These are phyloP conservation scores for Arachnopeziza araneosa DNA, from an alignment of 2,329 filamentous ascomycete species.

Conservation along the genomic window DNA sequence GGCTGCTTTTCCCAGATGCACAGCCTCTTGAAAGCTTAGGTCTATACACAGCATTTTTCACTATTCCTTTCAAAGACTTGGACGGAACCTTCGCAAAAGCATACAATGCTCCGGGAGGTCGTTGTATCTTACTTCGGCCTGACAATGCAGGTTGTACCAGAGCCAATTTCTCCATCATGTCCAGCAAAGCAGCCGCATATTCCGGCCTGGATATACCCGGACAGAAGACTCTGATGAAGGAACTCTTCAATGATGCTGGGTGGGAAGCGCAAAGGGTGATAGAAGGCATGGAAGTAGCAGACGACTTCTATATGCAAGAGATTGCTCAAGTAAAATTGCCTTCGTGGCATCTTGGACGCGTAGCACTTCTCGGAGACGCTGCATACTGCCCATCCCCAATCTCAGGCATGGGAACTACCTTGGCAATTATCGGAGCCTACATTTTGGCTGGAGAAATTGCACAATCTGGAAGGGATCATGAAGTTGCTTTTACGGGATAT, in stretches of 20 bases:
- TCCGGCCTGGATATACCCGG: conserved; percentile 23
- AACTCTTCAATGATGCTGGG: conserved; percentile 40
- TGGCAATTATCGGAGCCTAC: conserved; percentile 46
- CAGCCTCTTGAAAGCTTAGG: conserved; percentile 15
- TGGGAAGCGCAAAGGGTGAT: conserved; percentile 42
- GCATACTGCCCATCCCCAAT: conserved; percentile 46
- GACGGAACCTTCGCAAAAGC: conserved; percentile 30
- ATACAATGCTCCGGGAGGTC: conserved; percentile 33
- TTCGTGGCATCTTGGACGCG: conserved; percentile 39
- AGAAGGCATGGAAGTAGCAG: conserved; percentile 32
- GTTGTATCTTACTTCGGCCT: conserved; percentile 37
- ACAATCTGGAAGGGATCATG: conserved; percentile 16
- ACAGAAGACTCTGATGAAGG: conserved; percentile 39
- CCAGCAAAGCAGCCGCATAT: conserved; percentile 1
- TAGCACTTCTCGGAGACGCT: conserved; percentile 51
- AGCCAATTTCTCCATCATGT: conserved; percentile 34
- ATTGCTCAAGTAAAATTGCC: conserved; percentile 41
- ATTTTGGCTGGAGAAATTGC: conserved; percentile 49
- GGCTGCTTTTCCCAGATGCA: conserved; percentile 25
- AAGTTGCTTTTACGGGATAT: conserved; percentile 39
- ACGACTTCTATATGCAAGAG: conserved; percentile 43
- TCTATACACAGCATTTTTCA: conserved; percentile 34
- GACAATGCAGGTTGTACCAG: conserved; percentile 34
- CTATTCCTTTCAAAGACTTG: conserved; percentile 31
- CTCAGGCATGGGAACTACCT: conserved; percentile 47